phyloP scores from a whole-genome alignment of 177 flowering plant species.

The Vitis hybrid region DNA sequence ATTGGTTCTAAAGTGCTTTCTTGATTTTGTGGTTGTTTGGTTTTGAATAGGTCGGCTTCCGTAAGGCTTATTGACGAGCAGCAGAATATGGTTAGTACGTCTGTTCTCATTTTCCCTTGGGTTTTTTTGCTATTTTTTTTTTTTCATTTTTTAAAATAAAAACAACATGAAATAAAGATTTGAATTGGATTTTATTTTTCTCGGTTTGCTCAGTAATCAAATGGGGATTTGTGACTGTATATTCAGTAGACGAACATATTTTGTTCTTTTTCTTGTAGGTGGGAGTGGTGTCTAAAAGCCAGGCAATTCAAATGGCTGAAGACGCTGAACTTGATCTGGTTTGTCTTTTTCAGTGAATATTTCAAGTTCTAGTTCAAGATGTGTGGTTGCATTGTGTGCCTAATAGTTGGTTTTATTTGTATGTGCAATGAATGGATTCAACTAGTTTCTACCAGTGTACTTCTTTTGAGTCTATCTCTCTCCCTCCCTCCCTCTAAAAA shows the following conservation, averaged over 20 bases:
- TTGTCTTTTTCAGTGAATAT: conserved; percentile 11
- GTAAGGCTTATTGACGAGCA: conserved; percentile 86
- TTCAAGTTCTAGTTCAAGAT: neutral
- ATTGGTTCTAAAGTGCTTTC: neutral
- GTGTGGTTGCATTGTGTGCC: neutral
- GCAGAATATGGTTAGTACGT: conserved; percentile 73
- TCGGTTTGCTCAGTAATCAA: neutral
- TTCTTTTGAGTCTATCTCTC: too few species aligned
- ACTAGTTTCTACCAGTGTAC: too few species aligned
- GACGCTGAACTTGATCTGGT: conserved; percentile 90
- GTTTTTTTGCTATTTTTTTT: neutral
- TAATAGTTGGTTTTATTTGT: neutral
- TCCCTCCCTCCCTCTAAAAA: too few species aligned
- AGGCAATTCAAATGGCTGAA: conserved; percentile 77
- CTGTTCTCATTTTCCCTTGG: neutral
- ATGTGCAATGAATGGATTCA: neutral
- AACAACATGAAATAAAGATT: neutral
- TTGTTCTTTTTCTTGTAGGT: conserved; percentile 43
- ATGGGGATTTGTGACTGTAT: neutral
- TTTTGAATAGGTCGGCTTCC: conserved; percentile 59
- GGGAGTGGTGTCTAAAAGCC: conserved; percentile 65
- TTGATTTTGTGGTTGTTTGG: conserved; percentile 19
- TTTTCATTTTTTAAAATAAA: neutral
- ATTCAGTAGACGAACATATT: neutral
- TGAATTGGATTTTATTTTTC: neutral